Conservation (phyloP, 2,329 filamentous ascomycete genomes). For the Myriangium duriaei region DNA sequence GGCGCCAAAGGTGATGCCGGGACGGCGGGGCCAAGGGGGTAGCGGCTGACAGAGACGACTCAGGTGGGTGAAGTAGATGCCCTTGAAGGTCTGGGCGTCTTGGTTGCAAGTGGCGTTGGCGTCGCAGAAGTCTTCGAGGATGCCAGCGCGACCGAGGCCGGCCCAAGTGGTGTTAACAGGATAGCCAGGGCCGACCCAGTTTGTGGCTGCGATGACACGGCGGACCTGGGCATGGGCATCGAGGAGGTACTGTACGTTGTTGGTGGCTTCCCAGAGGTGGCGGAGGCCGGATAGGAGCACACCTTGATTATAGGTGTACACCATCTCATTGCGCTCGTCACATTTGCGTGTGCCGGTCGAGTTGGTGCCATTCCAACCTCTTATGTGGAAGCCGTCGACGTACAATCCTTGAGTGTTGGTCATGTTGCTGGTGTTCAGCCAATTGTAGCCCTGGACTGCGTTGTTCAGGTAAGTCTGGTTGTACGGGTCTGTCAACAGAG, state of each 20-base stretch:
- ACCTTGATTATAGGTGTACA: constrained; percentile 94
- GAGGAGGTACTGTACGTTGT: constrained; percentile 54
- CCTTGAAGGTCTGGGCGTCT: constrained; percentile 82
- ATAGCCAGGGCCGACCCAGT: constrained; percentile 47
- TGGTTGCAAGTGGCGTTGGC: constrained; percentile 62
- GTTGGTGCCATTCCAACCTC: constrained; percentile 40
- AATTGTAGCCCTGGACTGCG: constrained; percentile 53
- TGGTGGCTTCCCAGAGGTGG: constrained; percentile 68
- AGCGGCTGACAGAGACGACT: constrained; percentile 63
- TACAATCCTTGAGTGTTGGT: constrained; percentile 60
- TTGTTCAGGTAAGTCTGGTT: constrained; percentile 60
- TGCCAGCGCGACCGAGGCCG: constrained; percentile 62
- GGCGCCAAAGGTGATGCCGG: constrained; percentile 31
- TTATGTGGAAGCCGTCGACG: constrained; percentile 80
- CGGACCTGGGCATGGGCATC: constrained; percentile 70
- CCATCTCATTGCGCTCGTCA: constrained; percentile 70
- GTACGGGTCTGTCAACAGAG: constrained; percentile 48
- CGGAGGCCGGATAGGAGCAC: constrained; percentile 73
- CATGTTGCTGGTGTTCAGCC: constrained; percentile 49
- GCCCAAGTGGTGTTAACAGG: constrained; percentile 40
- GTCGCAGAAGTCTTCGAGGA: constrained; percentile 77
- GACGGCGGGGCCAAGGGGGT: constrained; percentile 29
- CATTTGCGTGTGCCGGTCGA: constrained; percentile 58
- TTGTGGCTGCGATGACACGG: constrained; percentile 64
- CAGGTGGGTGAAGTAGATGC: constrained; percentile 87